Conservation (phyloP, 1,284 basidiomycete genomes). For the Lentinula novae-zelandiae region DNA sequence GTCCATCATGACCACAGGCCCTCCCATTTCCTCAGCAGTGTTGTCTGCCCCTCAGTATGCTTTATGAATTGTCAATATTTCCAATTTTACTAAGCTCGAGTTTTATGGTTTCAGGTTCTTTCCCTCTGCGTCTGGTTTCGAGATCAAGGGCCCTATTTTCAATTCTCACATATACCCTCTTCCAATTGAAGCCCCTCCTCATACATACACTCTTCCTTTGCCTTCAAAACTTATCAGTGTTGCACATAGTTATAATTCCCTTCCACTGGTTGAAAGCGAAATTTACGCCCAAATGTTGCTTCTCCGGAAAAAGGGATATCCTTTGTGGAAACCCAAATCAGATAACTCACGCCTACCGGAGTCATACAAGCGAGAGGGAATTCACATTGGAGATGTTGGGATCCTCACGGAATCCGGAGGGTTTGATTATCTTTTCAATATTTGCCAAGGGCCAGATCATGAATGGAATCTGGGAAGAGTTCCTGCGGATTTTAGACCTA, state of each 20-base stretch:
- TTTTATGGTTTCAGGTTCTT: neutral
- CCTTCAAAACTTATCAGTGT: no score
- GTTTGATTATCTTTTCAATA: conserved; percentile 9
- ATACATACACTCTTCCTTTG: neutral
- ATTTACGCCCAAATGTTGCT: neutral
- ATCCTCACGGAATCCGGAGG: neutral
- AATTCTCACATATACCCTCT: neutral
- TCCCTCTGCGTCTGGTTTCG: neutral
- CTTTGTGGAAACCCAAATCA: conserved; percentile 3
- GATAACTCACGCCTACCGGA: neutral
- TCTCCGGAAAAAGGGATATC: neutral
- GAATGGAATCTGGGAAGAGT: neutral
- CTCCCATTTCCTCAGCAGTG: no score
- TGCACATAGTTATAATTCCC: no score
- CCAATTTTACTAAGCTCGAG: neutral
- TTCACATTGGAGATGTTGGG: conserved; percentile 8
- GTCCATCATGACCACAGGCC: no score
- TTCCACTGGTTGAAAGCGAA: neutral
- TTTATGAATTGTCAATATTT: neutral
- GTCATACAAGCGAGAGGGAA: neutral
- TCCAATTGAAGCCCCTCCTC: neutral
- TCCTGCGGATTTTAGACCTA: neutral
- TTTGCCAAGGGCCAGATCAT: conserved; percentile 1
- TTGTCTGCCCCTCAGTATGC: neutral
- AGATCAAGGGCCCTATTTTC: neutral